Percentiles rank a stretch among this genome's conserved stretches.
These are phyloP conservation scores for Termitomyces heimii DNA, from an alignment of 768 basidiomycete genomes.

Conservation along the genomic window DNA sequence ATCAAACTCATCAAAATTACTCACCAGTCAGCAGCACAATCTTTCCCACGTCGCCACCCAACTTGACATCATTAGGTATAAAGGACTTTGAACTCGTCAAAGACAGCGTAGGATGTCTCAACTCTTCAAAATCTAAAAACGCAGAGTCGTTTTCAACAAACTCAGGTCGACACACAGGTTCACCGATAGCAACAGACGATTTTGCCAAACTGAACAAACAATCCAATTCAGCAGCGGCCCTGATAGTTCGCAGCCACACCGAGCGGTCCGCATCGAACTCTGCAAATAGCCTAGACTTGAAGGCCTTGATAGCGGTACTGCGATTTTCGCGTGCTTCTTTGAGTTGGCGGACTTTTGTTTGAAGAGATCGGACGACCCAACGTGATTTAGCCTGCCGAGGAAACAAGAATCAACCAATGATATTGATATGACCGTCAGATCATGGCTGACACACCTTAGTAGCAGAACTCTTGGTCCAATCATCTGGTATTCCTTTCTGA, in stretches of 20 bases:
- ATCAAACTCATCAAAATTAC: constrained; percentile 16
- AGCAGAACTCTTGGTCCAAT: constrained; percentile 75
- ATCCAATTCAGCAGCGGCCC: constrained; percentile 92
- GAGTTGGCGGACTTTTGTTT: constrained; percentile 64
- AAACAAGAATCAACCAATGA: neutral
- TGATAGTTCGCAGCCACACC: constrained; percentile 77
- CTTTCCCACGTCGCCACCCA: constrained; percentile 71
- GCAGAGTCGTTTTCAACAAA: constrained; percentile 79
- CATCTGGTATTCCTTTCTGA: constrained; percentile 63
- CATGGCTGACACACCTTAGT: constrained; percentile 60
- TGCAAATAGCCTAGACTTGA: constrained; percentile 70
- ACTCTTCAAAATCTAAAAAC: constrained; percentile 79
- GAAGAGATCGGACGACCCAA: constrained; percentile 72
- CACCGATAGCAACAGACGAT: constrained; percentile 82
- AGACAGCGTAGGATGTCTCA: constrained; percentile 86
- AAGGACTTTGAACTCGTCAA: constrained; percentile 62
- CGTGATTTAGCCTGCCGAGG: constrained; percentile 57
- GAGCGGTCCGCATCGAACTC: constrained; percentile 81
- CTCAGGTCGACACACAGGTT: constrained; percentile 89
- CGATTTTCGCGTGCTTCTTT: constrained; percentile 95
- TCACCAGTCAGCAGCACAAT: constrained; percentile 83
- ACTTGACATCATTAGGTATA: constrained; percentile 88
- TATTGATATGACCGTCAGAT: neutral
- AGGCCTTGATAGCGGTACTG: constrained; percentile 72
- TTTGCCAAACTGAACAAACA: constrained; percentile 91